phyloP scores from a whole-genome alignment of 768 basidiomycete species.

The Collybiopsis confluens region DNA sequence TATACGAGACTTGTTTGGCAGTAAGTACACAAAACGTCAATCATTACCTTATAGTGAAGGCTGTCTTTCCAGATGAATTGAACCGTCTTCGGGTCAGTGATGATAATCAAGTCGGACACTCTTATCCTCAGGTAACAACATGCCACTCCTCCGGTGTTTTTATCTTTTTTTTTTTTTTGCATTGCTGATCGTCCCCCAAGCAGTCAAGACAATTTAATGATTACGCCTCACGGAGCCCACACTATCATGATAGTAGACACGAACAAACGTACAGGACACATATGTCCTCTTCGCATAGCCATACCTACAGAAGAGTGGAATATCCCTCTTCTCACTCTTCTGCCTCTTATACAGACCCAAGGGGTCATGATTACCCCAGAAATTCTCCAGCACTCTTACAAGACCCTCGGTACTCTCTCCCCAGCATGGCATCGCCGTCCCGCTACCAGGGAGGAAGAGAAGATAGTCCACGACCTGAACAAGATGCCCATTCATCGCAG shows the following conservation, averaged over 20 bases:
- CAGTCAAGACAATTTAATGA: background rate
- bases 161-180: too few relatives aligned
- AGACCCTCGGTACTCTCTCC: background rate
- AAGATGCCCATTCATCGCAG: background rate
- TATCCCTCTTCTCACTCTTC: background rate
- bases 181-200: too few relatives aligned
- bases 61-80: constrained; percentile 41
- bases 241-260: background rate
- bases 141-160: too few relatives aligned
- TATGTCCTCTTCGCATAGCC: background rate
- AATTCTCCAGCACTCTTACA: background rate
- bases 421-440: background rate
- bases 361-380: background rate
- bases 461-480: background rate
- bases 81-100: constrained; percentile 39
- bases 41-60: background rate
- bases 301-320: background rate
- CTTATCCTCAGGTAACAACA: constrained; percentile 7
- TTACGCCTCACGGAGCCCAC: background rate
- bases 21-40: constrained; percentile 24
- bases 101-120: constrained; percentile 23
- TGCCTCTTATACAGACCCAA: too few relatives aligned
- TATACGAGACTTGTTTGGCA: constrained; percentile 66
- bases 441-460: too few relatives aligned
- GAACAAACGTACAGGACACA: background rate